Evolutionary conservation across 2,329 filamentous ascomycete species (phyloP), one percentile per base, ranked within the genome.

Genomic region (Tolypocladium pustulatum): DNA sequence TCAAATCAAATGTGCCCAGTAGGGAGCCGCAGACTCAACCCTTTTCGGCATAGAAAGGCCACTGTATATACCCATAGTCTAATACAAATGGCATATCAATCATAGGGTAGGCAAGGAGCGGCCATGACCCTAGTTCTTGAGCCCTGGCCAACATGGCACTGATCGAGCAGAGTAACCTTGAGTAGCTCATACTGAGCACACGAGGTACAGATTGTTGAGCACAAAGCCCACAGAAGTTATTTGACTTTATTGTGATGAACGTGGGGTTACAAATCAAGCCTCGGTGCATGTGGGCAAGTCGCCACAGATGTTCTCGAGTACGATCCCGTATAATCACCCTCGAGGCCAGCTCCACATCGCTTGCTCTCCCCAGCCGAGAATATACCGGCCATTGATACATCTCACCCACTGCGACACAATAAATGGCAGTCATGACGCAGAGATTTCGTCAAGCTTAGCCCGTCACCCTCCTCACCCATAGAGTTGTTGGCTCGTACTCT

Each of bases 381-480:
- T 12, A 27, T 22, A 17, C 43, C 13, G 22, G 43, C 43, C 22
- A 17, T 22, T 20, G 30, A 22, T 15, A 22, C 46, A n/a, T 10
- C 10, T 34, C 30, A 6, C 30, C 20, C 6, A 36, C 49, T 22
- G 49, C 20, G 20, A 10, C 8, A 30, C 12, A 17, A 22, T 17
- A 17, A n/a, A 1, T 20, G 30, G 4, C 3, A 22, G 30, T 22
- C 30, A 9, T 12, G 49, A 10, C 17, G 30, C 49, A 13, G 9
- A 25, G 9, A 22, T 13, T 8, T 20, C 5, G 17, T 15, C 30
- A 8, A 34, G 27, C 38, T 81, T 70, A 87, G 61, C 79, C 82
- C 25, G 89, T 91, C 61, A 91, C 86, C 62, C 90, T 80, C 66
- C 87, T 82, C 55, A 95, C 88, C 90, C 90, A 95, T 12, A 95